Conservation (phyloP, 306 rosid genomes). For the Inga leiocalycina region DNA sequence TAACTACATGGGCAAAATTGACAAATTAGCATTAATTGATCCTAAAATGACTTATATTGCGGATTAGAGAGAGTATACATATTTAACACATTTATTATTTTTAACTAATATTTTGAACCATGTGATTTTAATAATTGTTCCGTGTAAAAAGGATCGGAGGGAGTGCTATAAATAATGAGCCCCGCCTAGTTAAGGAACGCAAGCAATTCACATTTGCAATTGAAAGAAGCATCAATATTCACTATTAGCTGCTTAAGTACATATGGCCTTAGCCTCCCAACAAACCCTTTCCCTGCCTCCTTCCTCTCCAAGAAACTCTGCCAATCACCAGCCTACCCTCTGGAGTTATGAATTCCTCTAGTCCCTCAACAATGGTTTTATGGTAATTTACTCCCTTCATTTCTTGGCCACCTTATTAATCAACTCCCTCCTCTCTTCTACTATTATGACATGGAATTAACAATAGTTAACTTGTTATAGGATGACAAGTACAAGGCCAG, state of each 20-base stretch:
- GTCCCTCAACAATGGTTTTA: slow-evolving; percentile 43
- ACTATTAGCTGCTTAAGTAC: neutral
- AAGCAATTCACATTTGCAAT: neutral
- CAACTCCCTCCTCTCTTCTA: neutral
- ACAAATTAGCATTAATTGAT: no score
- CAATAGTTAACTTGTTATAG: neutral
- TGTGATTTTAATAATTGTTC: no score
- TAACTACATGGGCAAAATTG: no score
- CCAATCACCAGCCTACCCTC: slow-evolving; percentile 49
- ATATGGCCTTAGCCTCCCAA: slow-evolving; percentile 26
- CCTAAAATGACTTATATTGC: no score
- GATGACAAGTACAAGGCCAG: slow-evolving; percentile 16
- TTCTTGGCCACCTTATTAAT: neutral
- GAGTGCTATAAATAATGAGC: neutral
- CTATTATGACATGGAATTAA: no score
- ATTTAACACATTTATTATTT: no score
- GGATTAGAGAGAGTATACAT: no score
- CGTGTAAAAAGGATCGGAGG: no score
- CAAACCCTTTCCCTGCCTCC: neutral
- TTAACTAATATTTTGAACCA: no score
- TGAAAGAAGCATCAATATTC: neutral
- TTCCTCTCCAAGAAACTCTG: slow-evolving; percentile 35
- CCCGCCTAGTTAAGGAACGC: neutral
- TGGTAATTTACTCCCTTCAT: slow-evolving; percentile 19
- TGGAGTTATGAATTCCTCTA: slow-evolving; percentile 54